Conservation (phyloP, 1,284 basidiomycete genomes). For the Vanrija sp. region DNA sequence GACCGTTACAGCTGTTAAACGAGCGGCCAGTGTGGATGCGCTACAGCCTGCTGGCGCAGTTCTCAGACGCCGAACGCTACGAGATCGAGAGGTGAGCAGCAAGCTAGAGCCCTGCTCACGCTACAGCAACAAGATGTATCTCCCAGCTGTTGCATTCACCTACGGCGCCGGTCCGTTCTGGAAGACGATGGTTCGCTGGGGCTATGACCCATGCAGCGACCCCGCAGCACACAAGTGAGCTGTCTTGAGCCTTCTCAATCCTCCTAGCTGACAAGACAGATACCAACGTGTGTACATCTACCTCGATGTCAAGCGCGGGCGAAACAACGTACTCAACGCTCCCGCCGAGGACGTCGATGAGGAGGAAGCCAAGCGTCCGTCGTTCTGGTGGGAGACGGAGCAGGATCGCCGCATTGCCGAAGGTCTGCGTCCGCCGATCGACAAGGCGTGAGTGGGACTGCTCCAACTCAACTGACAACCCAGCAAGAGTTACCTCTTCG, state of each 20-base stretch:
- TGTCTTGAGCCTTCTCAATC: not conserved
- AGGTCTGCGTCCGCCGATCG: slow-evolving; percentile 32
- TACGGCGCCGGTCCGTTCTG: slow-evolving; percentile 93
- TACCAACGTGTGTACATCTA: slow-evolving; percentile 77
- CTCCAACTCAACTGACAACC: not conserved
- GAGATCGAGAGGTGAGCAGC: slow-evolving; percentile 14
- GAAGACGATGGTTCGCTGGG: slow-evolving; percentile 79
- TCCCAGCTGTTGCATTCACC: slow-evolving; percentile 61
- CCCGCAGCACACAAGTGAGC: slow-evolving; percentile 67
- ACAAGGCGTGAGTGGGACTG: slow-evolving; percentile 23
- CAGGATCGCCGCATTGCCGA: slow-evolving; percentile 27
- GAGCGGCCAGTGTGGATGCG: slow-evolving; percentile 86
- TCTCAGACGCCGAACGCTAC: slow-evolving; percentile 56
- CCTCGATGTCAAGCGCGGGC: slow-evolving; percentile 20
- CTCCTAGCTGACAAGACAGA: slow-evolving; percentile 46
- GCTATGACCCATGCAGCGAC: slow-evolving; percentile 81
- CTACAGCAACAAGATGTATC: slow-evolving; percentile 50
- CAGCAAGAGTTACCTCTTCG: slow-evolving; percentile 71
- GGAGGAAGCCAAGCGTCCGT: slow-evolving; percentile 21
- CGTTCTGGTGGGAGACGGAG: slow-evolving; percentile 36
- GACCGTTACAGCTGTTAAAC: slow-evolving; percentile 44
- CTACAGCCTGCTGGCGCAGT: slow-evolving; percentile 74
- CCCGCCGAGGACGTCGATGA: slow-evolving; percentile 25
- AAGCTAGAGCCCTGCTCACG: not conserved
- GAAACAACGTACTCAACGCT: slow-evolving; percentile 24